Conservation (phyloP, 1,284 basidiomycete species). For the Wolfiporia cocos region DNA sequence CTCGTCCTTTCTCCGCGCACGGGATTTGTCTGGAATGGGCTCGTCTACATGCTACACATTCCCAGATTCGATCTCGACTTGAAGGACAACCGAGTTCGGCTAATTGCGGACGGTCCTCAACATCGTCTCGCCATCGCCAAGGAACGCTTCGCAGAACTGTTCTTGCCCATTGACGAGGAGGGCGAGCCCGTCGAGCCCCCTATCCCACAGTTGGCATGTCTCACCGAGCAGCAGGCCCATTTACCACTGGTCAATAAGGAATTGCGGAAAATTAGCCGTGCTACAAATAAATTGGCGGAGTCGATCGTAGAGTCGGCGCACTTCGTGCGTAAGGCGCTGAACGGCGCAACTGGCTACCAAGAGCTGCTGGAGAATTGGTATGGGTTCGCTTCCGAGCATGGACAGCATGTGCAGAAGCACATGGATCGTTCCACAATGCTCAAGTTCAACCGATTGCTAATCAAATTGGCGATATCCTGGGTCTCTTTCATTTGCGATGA, state of each 20-base stretch:
- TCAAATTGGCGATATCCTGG: constrained; percentile 93
- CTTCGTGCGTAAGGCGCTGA: constrained; percentile 69
- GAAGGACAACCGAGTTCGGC: constrained; percentile 77
- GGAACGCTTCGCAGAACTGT: constrained; percentile 66
- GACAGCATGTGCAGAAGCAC: constrained; percentile 81
- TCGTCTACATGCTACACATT: constrained; percentile 72
- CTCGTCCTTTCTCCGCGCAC: constrained; percentile 84
- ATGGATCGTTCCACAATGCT: constrained; percentile 72
- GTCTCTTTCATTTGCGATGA: constrained; percentile 98
- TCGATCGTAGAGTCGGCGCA: constrained; percentile 90
- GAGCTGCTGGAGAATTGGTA: constrained; percentile 97
- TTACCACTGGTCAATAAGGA: constrained; percentile 87
- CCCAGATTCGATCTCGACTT: constrained; percentile 73
- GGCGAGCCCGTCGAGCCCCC: constrained; percentile 41
- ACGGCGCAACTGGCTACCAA: constrained; percentile 61
- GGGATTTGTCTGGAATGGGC: constrained; percentile 92
- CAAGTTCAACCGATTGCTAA: constrained; percentile 79
- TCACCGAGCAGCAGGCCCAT: constrained; percentile 89
- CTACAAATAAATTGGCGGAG: constrained; percentile 88
- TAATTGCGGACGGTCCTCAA: constrained; percentile 86
- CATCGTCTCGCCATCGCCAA: constrained; percentile 76
- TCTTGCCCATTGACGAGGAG: constrained; percentile 56
- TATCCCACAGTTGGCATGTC: constrained; percentile 46
- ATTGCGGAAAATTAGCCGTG: constrained; percentile 85
- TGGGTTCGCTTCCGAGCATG: constrained; percentile 93